Evolutionary conservation across 768 basidiomycete genomes (phyloP).

Genomic region (Exsudoporus frostii): DNA sequence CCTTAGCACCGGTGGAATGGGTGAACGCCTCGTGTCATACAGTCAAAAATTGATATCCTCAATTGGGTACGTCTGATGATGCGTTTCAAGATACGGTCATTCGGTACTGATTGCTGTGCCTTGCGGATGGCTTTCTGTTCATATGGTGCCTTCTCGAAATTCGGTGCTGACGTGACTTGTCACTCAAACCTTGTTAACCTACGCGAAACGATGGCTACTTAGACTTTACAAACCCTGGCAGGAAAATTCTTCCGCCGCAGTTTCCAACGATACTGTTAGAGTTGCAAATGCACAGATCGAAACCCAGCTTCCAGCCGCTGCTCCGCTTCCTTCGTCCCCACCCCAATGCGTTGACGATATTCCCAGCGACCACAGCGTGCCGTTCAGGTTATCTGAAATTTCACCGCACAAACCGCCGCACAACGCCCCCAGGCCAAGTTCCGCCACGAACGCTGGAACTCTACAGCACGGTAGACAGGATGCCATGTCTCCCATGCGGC

Average conservation of each 20-base stretch:
- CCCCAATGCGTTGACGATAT: background rate
- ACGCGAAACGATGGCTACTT: slow-evolving; percentile 10
- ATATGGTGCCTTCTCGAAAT: slow-evolving; percentile 19
- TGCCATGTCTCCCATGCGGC: slow-evolving; percentile 40
- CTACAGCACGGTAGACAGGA: slow-evolving; percentile 17
- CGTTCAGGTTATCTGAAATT: slow-evolving; percentile 49
- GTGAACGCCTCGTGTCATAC: slow-evolving; percentile 48
- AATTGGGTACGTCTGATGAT: slow-evolving; percentile 41
- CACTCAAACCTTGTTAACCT: slow-evolving; percentile 21
- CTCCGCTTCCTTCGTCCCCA: background rate
- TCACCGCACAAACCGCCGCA: slow-evolving; percentile 38
- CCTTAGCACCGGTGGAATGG: slow-evolving; percentile 35
- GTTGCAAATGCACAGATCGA: background rate
- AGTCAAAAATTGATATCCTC: slow-evolving; percentile 44
- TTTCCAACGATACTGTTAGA: slow-evolving; percentile 8
- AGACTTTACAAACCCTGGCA: slow-evolving; percentile 30
- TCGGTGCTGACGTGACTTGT: slow-evolving; percentile 25
- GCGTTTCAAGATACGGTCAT: slow-evolving; percentile 16
- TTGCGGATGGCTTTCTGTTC: slow-evolving; percentile 15
- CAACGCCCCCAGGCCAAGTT: background rate
- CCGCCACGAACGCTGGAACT: slow-evolving; percentile 9
- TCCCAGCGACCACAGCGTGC: slow-evolving; percentile 4
- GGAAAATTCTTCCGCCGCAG: slow-evolving; percentile 15
- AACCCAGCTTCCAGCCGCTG: slow-evolving; percentile 5
- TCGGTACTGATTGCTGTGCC: slow-evolving; percentile 27